phyloP scores from a whole-genome alignment of 2,329 filamentous ascomycete species.

The Acephala macrosclerotiorum region DNA sequence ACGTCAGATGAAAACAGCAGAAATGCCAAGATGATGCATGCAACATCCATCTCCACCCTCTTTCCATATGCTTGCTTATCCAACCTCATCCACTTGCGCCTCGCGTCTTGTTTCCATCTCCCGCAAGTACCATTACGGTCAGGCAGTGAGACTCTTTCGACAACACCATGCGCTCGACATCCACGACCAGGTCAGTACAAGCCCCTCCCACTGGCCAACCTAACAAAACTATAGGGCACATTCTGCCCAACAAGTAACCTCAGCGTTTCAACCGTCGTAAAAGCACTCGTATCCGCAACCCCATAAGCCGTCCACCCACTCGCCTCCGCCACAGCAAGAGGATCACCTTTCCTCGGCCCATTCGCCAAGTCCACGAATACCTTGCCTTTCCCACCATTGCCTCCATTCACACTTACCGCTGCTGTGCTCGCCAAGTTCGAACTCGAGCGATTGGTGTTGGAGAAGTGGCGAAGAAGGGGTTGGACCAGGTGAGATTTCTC shows the following conservation, averaged over 20 bases:
- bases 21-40: no score
- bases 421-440: not conserved
- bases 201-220: conserved; percentile 70
- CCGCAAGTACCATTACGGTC: no score
- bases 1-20: no score
- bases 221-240: conserved; percentile 86
- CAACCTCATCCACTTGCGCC: no score
- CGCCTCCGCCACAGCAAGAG: conserved; percentile 72
- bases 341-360: conserved; percentile 69
- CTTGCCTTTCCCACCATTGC: conserved; percentile 55
- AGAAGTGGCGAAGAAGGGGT: conserved; percentile 77
- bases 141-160: no score
- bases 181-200: conserved; percentile 47
- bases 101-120: no score
- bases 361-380: conserved; percentile 83
- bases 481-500: conserved; percentile 82
- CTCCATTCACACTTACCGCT: not conserved
- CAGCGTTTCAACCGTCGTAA: conserved; percentile 84
- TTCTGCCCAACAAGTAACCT: conserved; percentile 84
- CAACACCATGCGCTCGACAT: no score
- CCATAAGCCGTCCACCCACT: conserved; percentile 83
- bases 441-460: conserved; percentile 37
- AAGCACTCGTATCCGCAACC: conserved; percentile 80
- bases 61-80: no score
- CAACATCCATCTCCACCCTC: no score